These are phyloP conservation scores for Malania oleifera DNA, from an alignment of 164 flowering plant species.

Conservation along the genomic window DNA sequence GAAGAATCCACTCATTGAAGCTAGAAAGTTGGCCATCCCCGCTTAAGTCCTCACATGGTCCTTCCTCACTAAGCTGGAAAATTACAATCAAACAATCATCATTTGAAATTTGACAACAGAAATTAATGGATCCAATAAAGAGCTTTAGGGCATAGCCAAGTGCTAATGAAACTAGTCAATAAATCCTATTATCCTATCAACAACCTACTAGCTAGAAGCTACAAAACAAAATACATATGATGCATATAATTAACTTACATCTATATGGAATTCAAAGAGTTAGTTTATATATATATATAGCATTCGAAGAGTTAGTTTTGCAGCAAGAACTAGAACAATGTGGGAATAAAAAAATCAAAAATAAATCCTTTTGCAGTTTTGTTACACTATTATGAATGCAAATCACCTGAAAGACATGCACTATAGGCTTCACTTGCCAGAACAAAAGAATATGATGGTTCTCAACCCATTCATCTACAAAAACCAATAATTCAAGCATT, in stretches of 20 bases:
- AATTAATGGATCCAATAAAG: background rate
- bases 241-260: too few relatives aligned
- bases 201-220: background rate
- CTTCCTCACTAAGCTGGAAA: slow-evolving; percentile 92
- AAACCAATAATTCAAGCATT: slow-evolving; percentile 8
- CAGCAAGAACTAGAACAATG: too few relatives aligned
- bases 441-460: slow-evolving; percentile 76
- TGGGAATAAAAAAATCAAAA: too few relatives aligned
- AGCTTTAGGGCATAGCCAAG: too few relatives aligned
- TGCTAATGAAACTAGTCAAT: too few relatives aligned
- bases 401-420: slow-evolving; percentile 92
- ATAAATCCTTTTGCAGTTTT: too few relatives aligned
- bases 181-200: background rate
- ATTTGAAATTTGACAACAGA: slow-evolving; percentile 3
- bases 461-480: slow-evolving; percentile 74
- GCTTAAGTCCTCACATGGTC: slow-evolving; percentile 88
- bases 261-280: background rate
- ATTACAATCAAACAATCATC: slow-evolving; percentile 10
- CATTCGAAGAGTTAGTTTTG: background rate
- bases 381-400: background rate
- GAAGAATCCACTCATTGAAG: slow-evolving; percentile 96
- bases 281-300: background rate
- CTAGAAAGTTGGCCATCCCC: slow-evolving; percentile 77
- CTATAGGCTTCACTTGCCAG: slow-evolving; percentile 97
- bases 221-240: too few relatives aligned